Base-by-base conservation (phyloP, 805 yeast species). In the Pichia rugopelliculosa region DNA sequence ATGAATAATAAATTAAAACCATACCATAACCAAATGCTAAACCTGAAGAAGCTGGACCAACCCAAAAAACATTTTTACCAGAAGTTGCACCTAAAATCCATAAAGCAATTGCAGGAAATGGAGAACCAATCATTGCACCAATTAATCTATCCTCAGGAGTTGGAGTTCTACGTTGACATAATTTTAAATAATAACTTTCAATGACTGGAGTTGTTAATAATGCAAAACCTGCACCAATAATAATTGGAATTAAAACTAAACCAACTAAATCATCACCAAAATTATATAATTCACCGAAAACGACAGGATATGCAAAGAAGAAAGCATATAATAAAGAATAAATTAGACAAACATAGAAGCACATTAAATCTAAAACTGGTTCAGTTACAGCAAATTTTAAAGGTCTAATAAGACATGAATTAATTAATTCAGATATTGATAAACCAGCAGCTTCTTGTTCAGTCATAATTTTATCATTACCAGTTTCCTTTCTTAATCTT, bases 221-320 rank as follows among this genome's bases (percentile, higher is more conserved):
- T 0, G 96, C 95, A 38, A 80, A 65, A 15, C 70, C 65, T 1
- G 96, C 96, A 54, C 97, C 97, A 50, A 89, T 87, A 53, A 89
- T 69, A 59, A 89, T 89, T 22, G 96, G 96, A 58, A 89, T 84
- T 56, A 86, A 76, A 95, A 90, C 87, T 56, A 89, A 69, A 33
- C 96, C 96, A 55, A 85, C 80, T 45, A 73, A 72, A 57, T 87
- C 86, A 64, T 87, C 95, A 55, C 82, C 73, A 66, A 73, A 88
- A 42, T 81, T 87, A 59, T 89, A 86, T 46, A 88, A 73, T 47
- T 81, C 84, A 47, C 74, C 76, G 64, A 89, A 89, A 45, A 89
- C 87, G 45, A 84, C 95, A 5, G 97, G 97, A 68, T 85, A 89
- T 0, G 97, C 96, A 69, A 88, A 89, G 80, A 89, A 89, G 72